Evolutionary conservation across 805 yeast genomes (phyloP), one percentile per base, ranked within the genome.

Genomic region (Ogataea parapolymorpha): DNA sequence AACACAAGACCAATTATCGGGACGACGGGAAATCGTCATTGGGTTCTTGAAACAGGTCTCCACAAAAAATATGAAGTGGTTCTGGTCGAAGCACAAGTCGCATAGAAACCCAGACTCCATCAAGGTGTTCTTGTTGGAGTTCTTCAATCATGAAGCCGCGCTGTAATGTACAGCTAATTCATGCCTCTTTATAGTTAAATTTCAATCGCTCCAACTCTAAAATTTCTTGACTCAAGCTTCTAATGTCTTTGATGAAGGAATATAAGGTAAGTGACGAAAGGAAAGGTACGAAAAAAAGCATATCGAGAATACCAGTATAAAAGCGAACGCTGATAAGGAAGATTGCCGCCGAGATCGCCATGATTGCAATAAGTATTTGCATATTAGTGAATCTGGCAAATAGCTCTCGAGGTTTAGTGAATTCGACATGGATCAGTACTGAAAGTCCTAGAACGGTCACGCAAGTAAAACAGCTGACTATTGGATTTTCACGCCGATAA

Each of bases 91-190:
- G 6, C 29, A 30, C 10, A 43, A 43, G 23, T 29, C 40, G 10
- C 48, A 32, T 15, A 25, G 41, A 6, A 29, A 34, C 16, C 30
- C 28, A 5, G 45, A 36, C 10, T 18, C 37, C 2, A 37, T 37
- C 10, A 41, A 39, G 20, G 39, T 45, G 2, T 50, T 46, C 22
- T 26, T 24, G 17, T 39, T 49, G 25, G 50, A 52, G 25, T 58
- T 50, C 38, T 48, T 52, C 48, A 45, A 44, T 33, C 35, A 39
- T 32, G 53, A 62, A 18, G 64, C 68, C 22, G 55, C 61, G 38
- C 60, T 62, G 39, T 29, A 5, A 26, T 20, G 9, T 2, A 7
- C 3, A 3, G 9, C 9, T 20, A 3, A 6, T 25, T 25, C 14
- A 25, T 12, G 27, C 27, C 13, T 25, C 27, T 25, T 25, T 25